Evolutionary conservation across 139 green algal genomes (phyloP).

Genomic region (Micractinium sp.): DNA sequence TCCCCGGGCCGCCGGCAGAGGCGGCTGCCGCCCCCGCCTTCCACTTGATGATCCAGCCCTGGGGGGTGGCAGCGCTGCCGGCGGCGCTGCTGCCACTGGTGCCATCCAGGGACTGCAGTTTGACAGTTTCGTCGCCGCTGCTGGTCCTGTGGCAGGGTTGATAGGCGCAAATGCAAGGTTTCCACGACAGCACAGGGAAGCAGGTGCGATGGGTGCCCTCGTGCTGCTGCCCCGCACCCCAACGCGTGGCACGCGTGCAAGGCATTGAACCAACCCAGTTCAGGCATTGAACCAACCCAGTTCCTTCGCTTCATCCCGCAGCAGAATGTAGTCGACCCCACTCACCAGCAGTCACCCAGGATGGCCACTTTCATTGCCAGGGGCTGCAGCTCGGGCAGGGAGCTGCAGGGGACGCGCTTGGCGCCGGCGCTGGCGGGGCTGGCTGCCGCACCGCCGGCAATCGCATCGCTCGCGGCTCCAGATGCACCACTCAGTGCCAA

Average conservation of each 20-base stretch:
- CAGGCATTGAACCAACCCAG: no score
- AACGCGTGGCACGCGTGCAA: background rate
- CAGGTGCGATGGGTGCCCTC: no score
- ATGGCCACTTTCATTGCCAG: slow-evolving; percentile 3
- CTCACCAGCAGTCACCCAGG: slow-evolving; percentile 22
- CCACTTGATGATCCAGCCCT: slow-evolving; percentile 32
- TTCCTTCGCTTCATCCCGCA: background rate
- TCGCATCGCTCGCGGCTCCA: no score
- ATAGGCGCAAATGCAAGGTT: no score
- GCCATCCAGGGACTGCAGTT: background rate
- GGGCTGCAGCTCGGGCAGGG: slow-evolving; percentile 20
- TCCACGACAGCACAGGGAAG: background rate
- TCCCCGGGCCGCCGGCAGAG: background rate
- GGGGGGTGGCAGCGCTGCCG: background rate
- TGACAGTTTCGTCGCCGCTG: background rate
- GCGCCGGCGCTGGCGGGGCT: no score
- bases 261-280: background rate
- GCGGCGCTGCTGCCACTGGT: background rate
- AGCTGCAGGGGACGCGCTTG: slow-evolving; percentile 13
- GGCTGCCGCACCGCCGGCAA: no score
- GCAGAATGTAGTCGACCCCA: background rate
- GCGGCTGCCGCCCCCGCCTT: background rate
- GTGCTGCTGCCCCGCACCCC: no score
- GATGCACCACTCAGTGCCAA: no score
- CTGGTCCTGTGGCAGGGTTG: background rate